Evolutionary conservation across 139 green algal genomes (phyloP).

Genomic region (Micractinium conductrix): DNA sequence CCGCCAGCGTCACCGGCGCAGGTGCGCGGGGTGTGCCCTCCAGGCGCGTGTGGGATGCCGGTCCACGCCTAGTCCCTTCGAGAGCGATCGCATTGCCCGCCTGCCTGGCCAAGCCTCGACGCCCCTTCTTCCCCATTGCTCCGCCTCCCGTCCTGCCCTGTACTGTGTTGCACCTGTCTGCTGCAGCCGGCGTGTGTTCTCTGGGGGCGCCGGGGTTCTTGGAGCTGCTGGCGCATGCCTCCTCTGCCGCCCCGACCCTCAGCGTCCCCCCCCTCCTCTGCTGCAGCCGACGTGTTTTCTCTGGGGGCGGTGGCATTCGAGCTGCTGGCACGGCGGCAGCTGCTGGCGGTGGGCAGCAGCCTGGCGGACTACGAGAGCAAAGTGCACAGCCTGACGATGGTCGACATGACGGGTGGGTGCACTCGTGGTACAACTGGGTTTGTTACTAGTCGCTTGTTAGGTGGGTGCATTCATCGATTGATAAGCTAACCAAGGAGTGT

Average conservation of each 20-base stretch:
- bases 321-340: constrained; percentile 45
- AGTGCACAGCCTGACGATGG: constrained; percentile 40
- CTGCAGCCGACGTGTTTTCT: constrained; percentile 80
- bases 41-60: too few species aligned
- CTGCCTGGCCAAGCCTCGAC: too few species aligned
- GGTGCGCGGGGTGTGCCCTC: neutral
- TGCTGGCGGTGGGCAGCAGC: constrained; percentile 44
- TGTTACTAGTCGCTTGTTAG: too few species aligned
- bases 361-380: constrained; percentile 50
- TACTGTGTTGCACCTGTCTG: neutral
- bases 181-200: neutral
- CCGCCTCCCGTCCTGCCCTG: neutral
- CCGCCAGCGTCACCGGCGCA: neutral
- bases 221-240: neutral
- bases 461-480: too few species aligned
- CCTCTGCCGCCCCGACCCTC: neutral
- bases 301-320: constrained; percentile 75
- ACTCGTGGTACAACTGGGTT: too few species aligned
- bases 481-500: too few species aligned
- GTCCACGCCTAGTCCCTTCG: too few species aligned
- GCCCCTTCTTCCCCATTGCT: too few species aligned
- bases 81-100: too few species aligned
- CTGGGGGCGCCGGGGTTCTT: neutral
- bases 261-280: neutral
- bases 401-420: constrained; percentile 43